Percentiles rank a stretch among this genome's conserved stretches.
Evolutionary conservation across 495 filamentous ascomycete species (phyloP).

Genomic region (Baudoinia panamericana): DNA sequence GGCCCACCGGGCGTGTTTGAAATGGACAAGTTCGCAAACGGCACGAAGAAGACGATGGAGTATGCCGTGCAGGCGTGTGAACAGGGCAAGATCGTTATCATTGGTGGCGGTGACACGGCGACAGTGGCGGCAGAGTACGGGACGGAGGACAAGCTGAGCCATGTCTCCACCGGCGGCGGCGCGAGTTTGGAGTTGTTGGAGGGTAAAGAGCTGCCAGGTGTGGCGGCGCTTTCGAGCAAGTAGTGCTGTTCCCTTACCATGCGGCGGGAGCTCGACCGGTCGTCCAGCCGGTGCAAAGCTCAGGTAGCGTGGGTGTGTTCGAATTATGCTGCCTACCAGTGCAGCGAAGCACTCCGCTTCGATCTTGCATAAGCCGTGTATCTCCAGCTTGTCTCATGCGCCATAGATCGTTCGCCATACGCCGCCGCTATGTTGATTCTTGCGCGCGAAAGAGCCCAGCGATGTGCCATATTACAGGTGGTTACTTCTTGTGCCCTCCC

Average conservation of each 20-base stretch:
- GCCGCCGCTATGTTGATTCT: too few species aligned
- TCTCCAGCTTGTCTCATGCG: too few species aligned
- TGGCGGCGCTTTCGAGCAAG: conserved; percentile 87
- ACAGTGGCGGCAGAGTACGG: conserved; percentile 96
- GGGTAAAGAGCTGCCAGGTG: conserved; percentile 93
- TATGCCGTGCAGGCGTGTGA: conserved; percentile 67
- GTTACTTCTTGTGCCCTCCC: conserved; percentile 31
- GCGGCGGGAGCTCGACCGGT: too few species aligned
- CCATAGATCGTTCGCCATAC: too few species aligned
- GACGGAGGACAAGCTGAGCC: conserved; percentile 89
- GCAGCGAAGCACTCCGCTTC: too few species aligned
- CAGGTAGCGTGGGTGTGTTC: too few species aligned
- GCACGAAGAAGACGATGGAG: conserved; percentile 81
- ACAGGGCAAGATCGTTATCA: conserved; percentile 84
- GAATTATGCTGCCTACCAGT: too few species aligned
- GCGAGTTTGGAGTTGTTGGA: conserved; percentile 91
- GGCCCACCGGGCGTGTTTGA: conserved; percentile 92
- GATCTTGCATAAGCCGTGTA: background rate
- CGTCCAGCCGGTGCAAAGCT: too few species aligned
- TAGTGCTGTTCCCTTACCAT: too few species aligned
- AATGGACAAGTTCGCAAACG: conserved; percentile 82
- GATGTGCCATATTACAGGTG: too few species aligned
- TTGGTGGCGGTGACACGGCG: conserved; percentile 94
- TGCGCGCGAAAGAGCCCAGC: too few species aligned
- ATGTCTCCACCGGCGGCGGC: conserved; percentile 94